phyloP scores from a whole-genome alignment of 2,329 filamentous ascomycete species.

The Xylariaceae sp. region DNA sequence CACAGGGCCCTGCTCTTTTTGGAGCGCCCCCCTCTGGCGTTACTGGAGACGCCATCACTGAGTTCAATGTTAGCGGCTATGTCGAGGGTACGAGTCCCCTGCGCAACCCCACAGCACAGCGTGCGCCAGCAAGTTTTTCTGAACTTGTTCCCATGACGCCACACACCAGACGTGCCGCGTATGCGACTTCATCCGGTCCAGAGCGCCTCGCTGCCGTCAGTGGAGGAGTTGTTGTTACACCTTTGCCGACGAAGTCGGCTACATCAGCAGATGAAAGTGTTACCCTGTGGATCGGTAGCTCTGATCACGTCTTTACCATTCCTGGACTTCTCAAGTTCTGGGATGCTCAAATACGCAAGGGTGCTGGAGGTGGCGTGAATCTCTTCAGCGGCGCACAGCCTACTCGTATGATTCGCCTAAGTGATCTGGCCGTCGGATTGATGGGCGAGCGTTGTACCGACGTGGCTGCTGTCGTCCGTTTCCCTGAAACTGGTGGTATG shows the following conservation, averaged over 20 bases:
- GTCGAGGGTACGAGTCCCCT: slow-evolving; percentile 56
- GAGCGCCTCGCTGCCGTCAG: slow-evolving; percentile 48
- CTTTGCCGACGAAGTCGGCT: slow-evolving; percentile 40
- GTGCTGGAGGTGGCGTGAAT: slow-evolving; percentile 46
- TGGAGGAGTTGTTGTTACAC: slow-evolving; percentile 48
- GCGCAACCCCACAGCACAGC: slow-evolving; percentile 40
- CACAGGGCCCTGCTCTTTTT: slow-evolving; percentile 42
- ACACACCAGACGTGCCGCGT: slow-evolving; percentile 51
- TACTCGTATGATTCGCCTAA: slow-evolving; percentile 51
- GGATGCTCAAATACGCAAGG: slow-evolving; percentile 53
- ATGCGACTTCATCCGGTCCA: slow-evolving; percentile 42
- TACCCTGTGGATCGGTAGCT: slow-evolving; percentile 52
- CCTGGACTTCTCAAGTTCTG: slow-evolving; percentile 52
- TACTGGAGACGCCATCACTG: slow-evolving; percentile 52
- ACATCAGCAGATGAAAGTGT: slow-evolving; percentile 49
- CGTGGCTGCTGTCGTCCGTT: slow-evolving; percentile 42
- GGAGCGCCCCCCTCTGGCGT: slow-evolving; percentile 48
- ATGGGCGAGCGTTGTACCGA: slow-evolving; percentile 54
- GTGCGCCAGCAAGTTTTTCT: slow-evolving; percentile 33
- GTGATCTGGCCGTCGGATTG: slow-evolving; percentile 48
- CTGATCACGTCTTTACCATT: slow-evolving; percentile 53
- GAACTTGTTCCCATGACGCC: slow-evolving; percentile 62
- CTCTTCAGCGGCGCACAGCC: slow-evolving; percentile 52
- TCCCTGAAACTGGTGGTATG: slow-evolving; percentile 26
- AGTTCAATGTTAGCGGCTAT: slow-evolving; percentile 54